Base-by-base conservation (phyloP, 345 rosid species). In the Sisymbrium altissimum region DNA sequence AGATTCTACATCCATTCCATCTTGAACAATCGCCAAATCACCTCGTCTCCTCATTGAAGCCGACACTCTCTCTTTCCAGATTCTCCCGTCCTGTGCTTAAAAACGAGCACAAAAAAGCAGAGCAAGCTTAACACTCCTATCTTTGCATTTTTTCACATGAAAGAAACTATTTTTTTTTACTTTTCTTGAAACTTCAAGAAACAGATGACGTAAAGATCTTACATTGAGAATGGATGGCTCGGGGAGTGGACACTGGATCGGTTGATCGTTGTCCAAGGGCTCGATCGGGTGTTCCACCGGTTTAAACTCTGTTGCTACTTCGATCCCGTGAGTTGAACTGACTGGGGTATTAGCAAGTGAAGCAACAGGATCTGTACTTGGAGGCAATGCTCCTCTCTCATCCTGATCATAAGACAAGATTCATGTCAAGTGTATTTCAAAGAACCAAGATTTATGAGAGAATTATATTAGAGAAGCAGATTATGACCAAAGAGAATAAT, bases 221-320 rank as follows among this genome's bases (percentile, higher is more conserved):
- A 93, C 97, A 74, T 91, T 88, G 50, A 93, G 93, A 83, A 93
- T 91, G 21, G 96, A 91, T 49, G 94, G 96, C 69, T 93, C 98
- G 1, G 97, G 91, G 5, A 84, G 71, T 18, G 96, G 98, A 71
- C 97, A 93, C 30, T 89, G 93, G 75, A 93, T 86, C 8, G 98
- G 96, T 64, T 49, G 86, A 75, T 88, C 96, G 45, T 77, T 83
- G 70, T 93, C 85, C 44, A 81, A 76, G 50, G 98, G 98, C 87
- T 89, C 98, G 1, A 71, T 70, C 0, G 98, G 98, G 71, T 86
- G 97, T 63, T 93, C 98, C 6, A 91, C 90, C 0, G 96, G 98
- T 84, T 89, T 93, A 85, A 93, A 91, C 77, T 93, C 96, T 6
- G 84, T 85, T 0, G 87, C 88, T 68, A 86, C 82, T 73, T 87